A percentile compares a stretch with the other conserved stretches of the same genome.
phyloP scores from a whole-genome alignment of 2,329 filamentous ascomycete species.

The Talaromyces albobiverticillius region DNA sequence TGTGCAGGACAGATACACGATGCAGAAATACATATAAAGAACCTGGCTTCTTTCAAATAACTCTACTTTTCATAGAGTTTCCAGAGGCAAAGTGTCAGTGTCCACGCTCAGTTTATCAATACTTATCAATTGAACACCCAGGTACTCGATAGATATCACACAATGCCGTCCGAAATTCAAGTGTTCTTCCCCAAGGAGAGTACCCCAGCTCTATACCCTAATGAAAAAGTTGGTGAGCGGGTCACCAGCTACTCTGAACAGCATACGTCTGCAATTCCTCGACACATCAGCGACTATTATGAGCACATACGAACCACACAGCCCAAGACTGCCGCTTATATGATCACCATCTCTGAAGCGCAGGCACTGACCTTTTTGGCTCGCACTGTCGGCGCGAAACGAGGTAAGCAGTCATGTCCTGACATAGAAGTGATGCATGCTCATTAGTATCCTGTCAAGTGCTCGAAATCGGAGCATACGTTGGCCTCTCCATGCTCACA shows the following conservation, averaged over 20 bases:
- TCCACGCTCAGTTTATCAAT: too few species aligned
- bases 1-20: too few species aligned
- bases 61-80: too few species aligned
- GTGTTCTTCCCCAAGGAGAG: neutral
- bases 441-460: neutral
- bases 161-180: too few species aligned
- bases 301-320: neutral
- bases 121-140: too few species aligned
- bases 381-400: neutral
- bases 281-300: neutral
- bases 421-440: neutral
- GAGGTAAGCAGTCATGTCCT: neutral
- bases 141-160: too few species aligned
- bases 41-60: too few species aligned
- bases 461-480: neutral
- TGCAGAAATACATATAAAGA: too few species aligned
- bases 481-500: neutral
- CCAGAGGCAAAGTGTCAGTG: too few species aligned
- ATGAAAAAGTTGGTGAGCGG: neutral
- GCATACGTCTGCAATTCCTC: neutral
- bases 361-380: neutral
- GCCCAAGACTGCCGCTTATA: neutral
- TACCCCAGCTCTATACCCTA: neutral
- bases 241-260: neutral
- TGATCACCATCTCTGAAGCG: neutral